Conservation (phyloP, 2,329 filamentous ascomycete species). For the Colletotrichum higginsianum region DNA sequence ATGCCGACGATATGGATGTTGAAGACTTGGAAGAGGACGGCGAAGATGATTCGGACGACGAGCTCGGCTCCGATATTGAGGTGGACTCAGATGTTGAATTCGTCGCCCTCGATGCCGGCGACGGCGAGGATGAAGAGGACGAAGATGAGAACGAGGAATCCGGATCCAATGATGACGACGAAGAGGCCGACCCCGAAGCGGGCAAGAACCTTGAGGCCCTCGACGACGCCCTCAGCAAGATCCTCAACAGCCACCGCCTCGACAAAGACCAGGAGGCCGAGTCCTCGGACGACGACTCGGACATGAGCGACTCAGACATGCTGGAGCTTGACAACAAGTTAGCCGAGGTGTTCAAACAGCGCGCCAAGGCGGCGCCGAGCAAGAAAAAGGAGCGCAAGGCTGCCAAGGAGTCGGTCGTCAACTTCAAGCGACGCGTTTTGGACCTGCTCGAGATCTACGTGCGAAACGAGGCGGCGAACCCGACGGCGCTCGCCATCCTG, state of each 20-base stretch:
- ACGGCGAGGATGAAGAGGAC: slow-evolving; percentile 59
- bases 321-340: slow-evolving; percentile 88
- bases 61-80: slow-evolving; percentile 61
- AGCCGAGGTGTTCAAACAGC: slow-evolving; percentile 86
- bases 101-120: slow-evolving; percentile 58
- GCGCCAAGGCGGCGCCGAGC: slow-evolving; percentile 72
- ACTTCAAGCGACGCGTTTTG: slow-evolving; percentile 94
- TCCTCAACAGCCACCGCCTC: slow-evolving; percentile 79
- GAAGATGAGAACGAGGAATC: slow-evolving; percentile 60
- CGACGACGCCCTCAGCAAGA: slow-evolving; percentile 82
- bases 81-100: slow-evolving; percentile 67
- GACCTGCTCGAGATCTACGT: slow-evolving; percentile 90
- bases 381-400: slow-evolving; percentile 90
- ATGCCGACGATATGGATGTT: slow-evolving; percentile 60
- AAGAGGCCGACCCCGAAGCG: slow-evolving; percentile 58
- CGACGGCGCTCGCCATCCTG: slow-evolving; percentile 78
- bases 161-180: slow-evolving; percentile 59
- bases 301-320: slow-evolving; percentile 98
- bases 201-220: slow-evolving; percentile 66
- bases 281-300: slow-evolving; percentile 74
- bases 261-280: slow-evolving; percentile 72
- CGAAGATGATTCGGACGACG: slow-evolving; percentile 60
- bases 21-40: slow-evolving; percentile 56
- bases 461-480: slow-evolving; percentile 80
- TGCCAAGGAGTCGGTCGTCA: slow-evolving; percentile 89